A percentile compares a stretch with the other conserved stretches of the same genome.
Conservation (phyloP, 1,284 basidiomycete genomes). For the Microbotryum violaceum region DNA sequence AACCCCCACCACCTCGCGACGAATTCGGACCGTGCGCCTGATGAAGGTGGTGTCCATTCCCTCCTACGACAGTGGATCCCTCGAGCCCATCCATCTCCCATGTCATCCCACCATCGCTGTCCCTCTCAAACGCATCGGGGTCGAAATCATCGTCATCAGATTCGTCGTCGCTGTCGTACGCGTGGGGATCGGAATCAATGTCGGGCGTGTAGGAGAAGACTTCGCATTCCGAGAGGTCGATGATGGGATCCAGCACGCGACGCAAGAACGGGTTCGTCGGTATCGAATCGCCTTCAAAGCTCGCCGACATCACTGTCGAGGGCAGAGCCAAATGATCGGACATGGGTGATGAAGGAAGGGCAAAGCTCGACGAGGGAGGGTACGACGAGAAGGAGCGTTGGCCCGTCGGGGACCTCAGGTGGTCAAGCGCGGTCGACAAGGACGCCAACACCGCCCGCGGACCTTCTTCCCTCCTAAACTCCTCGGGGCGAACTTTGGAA, state of each 20-base stretch:
- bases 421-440: conserved; percentile 62
- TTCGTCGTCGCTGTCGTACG: conserved; percentile 44
- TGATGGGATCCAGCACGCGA: conserved; percentile 79
- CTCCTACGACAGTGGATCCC: background rate
- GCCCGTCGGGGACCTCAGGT: conserved; percentile 25
- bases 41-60: background rate
- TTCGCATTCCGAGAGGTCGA: conserved; percentile 84
- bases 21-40: background rate
- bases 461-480: conserved; percentile 69
- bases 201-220: conserved; percentile 93
- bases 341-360: conserved; percentile 22
- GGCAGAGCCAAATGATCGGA: conserved; percentile 22
- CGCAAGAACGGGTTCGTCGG: conserved; percentile 73
- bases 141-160: conserved; percentile 36
- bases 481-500: conserved; percentile 79
- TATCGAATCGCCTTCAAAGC: conserved; percentile 33
- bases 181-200: conserved; percentile 90
- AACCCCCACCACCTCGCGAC: background rate
- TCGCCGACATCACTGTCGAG: conserved; percentile 15
- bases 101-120: conserved; percentile 20
- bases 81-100: conserved; percentile 28
- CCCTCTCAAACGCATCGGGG: conserved; percentile 36
- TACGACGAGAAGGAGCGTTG: conserved; percentile 28
- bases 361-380: conserved; percentile 22
- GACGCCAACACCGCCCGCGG: conserved; percentile 64